These are phyloP conservation scores for Hyaloscypha hepaticicola DNA, from an alignment of 495 filamentous ascomycete genomes.

Conservation along the genomic window DNA sequence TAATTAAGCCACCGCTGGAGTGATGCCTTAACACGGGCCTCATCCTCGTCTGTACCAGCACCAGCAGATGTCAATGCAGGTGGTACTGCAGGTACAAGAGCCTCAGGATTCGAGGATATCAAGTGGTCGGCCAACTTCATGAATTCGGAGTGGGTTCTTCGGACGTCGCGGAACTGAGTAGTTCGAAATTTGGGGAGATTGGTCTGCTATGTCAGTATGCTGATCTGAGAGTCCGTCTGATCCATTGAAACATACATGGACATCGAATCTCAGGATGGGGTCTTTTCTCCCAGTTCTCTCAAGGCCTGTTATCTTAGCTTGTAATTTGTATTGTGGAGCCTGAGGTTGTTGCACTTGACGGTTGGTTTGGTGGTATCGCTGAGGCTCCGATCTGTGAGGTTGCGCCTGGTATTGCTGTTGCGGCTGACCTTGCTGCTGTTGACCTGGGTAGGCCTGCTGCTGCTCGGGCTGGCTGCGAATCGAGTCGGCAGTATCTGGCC, in stretches of 20 bases:
- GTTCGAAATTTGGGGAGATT: constrained; percentile 97
- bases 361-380: constrained; percentile 39
- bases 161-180: constrained; percentile 95
- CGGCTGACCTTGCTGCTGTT: constrained; percentile 27
- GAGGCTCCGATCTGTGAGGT: constrained; percentile 42
- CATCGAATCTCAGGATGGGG: constrained; percentile 91
- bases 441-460: constrained; percentile 27
- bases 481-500: constrained; percentile 44
- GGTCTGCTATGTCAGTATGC: constrained; percentile 56
- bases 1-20: constrained; percentile 96
- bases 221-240: neutral
- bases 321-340: constrained; percentile 74
- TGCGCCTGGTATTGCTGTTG: constrained; percentile 38
- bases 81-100: constrained; percentile 95
- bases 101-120: constrained; percentile 93
- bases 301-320: constrained; percentile 89
- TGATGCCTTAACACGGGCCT: constrained; percentile 78
- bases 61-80: constrained; percentile 88
- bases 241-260: constrained; percentile 67
- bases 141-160: constrained; percentile 93
- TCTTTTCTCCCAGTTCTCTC: constrained; percentile 95
- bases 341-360: constrained; percentile 37
- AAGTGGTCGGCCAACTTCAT: constrained; percentile 91
- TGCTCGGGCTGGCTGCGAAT: constrained; percentile 44
- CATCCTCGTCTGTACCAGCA: constrained; percentile 95